Evolutionary conservation across 176 grass and related monocot genomes (phyloP).

Genomic region (Themeda triandra): DNA sequence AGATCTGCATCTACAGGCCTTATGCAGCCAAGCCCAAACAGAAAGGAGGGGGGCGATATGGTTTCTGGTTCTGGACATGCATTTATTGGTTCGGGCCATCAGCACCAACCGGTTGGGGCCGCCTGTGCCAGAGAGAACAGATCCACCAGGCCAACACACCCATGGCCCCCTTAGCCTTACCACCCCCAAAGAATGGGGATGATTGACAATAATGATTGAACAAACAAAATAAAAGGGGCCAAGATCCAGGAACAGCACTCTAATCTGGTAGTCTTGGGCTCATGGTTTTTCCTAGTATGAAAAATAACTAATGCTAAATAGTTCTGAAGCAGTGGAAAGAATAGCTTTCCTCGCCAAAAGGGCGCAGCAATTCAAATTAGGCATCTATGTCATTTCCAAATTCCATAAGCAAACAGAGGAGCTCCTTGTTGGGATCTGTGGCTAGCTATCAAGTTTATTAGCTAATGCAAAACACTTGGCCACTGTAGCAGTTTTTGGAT

Average conservation of each 20-base stretch:
- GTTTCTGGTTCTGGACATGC: constrained; percentile 49
- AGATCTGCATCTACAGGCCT: constrained; percentile 60
- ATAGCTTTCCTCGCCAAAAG: not conserved
- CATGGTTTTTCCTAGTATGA: not conserved
- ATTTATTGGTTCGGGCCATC: constrained; percentile 53
- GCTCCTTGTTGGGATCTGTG: not conserved
- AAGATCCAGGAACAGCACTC: constrained; percentile 21
- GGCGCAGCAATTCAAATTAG: not conserved
- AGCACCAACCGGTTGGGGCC: constrained; percentile 39
- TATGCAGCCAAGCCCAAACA: constrained; percentile 56
- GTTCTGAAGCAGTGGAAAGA: not conserved
- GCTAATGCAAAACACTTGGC: not conserved
- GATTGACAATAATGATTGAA: constrained; percentile 48
- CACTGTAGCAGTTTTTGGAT: constrained; percentile 2
- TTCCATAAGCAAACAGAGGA: constrained; percentile 7
- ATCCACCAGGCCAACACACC: constrained; percentile 46
- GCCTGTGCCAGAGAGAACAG: constrained; percentile 49
- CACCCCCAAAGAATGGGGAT: constrained; percentile 32
- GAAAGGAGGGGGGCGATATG: constrained; percentile 27
- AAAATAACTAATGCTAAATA: not conserved
- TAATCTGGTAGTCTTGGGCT: constrained; percentile 3
- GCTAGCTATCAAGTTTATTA: constrained; percentile 5
- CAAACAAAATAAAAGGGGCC: constrained; percentile 4
- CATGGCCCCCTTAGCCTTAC: constrained; percentile 29
- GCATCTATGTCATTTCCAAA: not conserved